phyloP scores from a whole-genome alignment of 148 eudicot species.

The Nepenthes mirabilis region DNA sequence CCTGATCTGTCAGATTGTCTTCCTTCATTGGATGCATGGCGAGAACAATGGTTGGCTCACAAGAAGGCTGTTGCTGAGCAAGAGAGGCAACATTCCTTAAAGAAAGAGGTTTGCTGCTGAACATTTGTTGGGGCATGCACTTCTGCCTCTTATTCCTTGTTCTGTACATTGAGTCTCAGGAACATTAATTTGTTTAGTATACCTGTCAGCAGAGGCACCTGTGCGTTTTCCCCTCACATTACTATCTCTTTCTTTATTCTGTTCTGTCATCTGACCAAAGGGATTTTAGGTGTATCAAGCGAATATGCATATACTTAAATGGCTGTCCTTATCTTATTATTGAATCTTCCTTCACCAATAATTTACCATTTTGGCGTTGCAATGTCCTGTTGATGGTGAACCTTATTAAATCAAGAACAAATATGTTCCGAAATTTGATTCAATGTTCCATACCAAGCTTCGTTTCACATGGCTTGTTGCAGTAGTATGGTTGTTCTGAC shows the following conservation, averaged over 20 bases:
- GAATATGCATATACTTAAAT: too few relatives aligned
- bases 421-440: too few relatives aligned
- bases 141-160: conserved; percentile 1
- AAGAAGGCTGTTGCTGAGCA: conserved; percentile 65
- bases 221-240: neutral
- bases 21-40: conserved; percentile 74
- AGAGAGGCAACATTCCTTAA: conserved; percentile 29
- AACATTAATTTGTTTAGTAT: too few relatives aligned
- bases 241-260: neutral
- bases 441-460: too few relatives aligned
- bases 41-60: conserved; percentile 78
- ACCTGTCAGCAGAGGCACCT: neutral
- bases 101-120: conserved; percentile 42
- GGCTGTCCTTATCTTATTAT: too few relatives aligned
- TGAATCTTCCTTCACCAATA: too few relatives aligned
- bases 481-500: too few relatives aligned
- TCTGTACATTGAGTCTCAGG: neutral
- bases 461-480: too few relatives aligned
- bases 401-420: too few relatives aligned
- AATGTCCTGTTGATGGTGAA: too few relatives aligned
- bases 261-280: neutral
- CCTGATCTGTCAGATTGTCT: conserved; percentile 89
- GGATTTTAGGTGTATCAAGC: too few relatives aligned
- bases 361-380: too few relatives aligned
- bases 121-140: neutral